Evolutionary conservation across 2,329 filamentous ascomycete genomes (phyloP).

Genomic region (Pseudogymnoascus sp.): DNA sequence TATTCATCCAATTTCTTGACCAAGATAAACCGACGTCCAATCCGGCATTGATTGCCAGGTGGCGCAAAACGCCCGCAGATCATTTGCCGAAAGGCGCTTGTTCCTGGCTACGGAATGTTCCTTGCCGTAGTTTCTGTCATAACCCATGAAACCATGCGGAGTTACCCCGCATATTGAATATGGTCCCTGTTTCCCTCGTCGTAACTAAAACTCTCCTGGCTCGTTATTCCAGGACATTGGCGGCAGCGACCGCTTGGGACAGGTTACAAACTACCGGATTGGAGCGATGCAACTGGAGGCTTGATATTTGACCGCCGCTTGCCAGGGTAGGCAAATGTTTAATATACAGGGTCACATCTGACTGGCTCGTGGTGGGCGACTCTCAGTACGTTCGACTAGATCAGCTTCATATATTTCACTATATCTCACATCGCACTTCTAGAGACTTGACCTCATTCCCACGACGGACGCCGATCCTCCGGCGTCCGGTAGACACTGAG

Average conservation of each 20-base stretch:
- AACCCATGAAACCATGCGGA: neutral
- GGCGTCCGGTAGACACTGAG: neutral
- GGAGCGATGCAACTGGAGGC: neutral
- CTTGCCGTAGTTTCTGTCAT: neutral
- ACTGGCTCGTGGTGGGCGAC: neutral
- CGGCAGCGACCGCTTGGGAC: neutral
- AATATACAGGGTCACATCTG: neutral
- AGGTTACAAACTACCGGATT: neutral
- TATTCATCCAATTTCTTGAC: neutral
- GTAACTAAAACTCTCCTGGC: neutral
- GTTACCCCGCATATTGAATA: neutral
- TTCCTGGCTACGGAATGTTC: constrained; percentile 2
- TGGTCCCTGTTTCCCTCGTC: neutral
- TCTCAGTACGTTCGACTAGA: neutral
- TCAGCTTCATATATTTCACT: neutral
- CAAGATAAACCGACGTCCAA: neutral
- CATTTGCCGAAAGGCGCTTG: neutral
- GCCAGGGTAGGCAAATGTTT: neutral
- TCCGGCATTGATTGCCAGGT: neutral
- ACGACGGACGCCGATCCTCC: neutral
- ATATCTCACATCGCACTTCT: neutral
- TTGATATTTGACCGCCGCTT: neutral
- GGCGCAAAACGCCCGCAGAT: neutral
- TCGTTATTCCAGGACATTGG: neutral
- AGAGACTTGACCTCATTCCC: neutral